phyloP scores from a whole-genome alignment of 345 rosid species.

The Gossypium raimondii region DNA sequence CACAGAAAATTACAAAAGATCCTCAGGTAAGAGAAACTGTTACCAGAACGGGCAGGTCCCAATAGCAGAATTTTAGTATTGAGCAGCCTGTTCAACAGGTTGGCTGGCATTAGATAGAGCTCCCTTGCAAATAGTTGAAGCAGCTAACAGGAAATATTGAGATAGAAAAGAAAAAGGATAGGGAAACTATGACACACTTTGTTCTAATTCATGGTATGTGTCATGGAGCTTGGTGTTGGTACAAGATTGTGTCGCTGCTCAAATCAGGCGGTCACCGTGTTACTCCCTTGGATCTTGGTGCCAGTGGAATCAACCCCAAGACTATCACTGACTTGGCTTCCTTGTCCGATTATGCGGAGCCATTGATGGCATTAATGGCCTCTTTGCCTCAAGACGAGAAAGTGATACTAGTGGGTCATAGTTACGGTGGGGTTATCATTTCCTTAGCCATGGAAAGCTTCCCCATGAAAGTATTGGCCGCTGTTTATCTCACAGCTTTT shows the following conservation, averaged over 20 bases:
- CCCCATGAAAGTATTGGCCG: slow-evolving; percentile 25
- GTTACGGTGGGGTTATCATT: slow-evolving; percentile 27
- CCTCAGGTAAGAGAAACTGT: too few relatives aligned
- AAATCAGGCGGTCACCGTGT: slow-evolving; percentile 49
- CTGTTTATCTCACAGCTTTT: slow-evolving; percentile 22
- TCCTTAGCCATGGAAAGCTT: slow-evolving; percentile 37
- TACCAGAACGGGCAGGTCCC: too few relatives aligned
- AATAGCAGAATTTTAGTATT: too few relatives aligned
- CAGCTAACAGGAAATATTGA: background rate
- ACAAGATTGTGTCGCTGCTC: slow-evolving; percentile 51
- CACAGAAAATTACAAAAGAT: too few relatives aligned
- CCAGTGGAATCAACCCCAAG: slow-evolving; percentile 35
- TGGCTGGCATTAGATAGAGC: background rate
- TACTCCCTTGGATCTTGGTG: slow-evolving; percentile 44
- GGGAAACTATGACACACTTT: slow-evolving; percentile 21
- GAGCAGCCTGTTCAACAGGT: too few relatives aligned
- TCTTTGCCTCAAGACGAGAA: background rate
- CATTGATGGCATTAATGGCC: background rate
- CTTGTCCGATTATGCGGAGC: background rate
- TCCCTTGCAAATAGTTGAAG: background rate
- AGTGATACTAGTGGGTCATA: slow-evolving; percentile 35
- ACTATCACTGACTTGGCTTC: background rate
- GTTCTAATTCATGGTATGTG: slow-evolving; percentile 57
- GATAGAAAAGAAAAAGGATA: background rate
- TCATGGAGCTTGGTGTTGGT: slow-evolving; percentile 73